phyloP scores from a whole-genome alignment of 768 basidiomycete species.

The Stropharia rugosoannulata region DNA sequence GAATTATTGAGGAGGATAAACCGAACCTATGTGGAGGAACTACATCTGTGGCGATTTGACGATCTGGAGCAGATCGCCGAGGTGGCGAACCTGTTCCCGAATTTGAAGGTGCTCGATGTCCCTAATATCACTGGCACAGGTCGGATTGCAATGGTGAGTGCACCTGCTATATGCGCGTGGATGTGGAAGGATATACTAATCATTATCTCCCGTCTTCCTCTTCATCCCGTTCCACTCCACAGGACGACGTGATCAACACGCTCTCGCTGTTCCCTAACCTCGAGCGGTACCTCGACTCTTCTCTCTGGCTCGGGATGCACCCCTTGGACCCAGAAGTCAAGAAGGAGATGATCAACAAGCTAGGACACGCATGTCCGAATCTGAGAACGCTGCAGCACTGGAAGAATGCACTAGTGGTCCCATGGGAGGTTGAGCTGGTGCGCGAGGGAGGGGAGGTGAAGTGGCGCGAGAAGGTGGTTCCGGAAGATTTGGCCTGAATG shows the following conservation, averaged over 20 bases:
- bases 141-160: constrained; percentile 15
- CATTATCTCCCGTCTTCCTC: not conserved
- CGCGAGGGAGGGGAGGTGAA: not conserved
- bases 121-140: constrained; percentile 15
- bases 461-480: not conserved
- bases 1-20: constrained; percentile 17
- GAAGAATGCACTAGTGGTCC: not conserved
- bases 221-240: not conserved
- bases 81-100: constrained; percentile 18
- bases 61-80: constrained; percentile 16
- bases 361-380: not conserved
- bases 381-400: not conserved
- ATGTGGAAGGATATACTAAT: not conserved
- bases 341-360: not conserved
- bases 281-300: constrained; percentile 16
- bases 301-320: constrained; percentile 17
- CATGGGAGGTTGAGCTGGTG: not conserved
- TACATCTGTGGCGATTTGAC: constrained; percentile 21
- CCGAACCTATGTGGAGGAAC: constrained; percentile 17
- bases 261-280: constrained; percentile 16
- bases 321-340: not conserved
- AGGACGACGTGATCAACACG: constrained; percentile 23
- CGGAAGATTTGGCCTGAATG: not conserved
- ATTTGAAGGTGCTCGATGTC: constrained; percentile 18
- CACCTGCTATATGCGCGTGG: not conserved